These are phyloP conservation scores for Saitoella complicata DNA, from an alignment of 805 yeast genomes.

Conservation along the genomic window DNA sequence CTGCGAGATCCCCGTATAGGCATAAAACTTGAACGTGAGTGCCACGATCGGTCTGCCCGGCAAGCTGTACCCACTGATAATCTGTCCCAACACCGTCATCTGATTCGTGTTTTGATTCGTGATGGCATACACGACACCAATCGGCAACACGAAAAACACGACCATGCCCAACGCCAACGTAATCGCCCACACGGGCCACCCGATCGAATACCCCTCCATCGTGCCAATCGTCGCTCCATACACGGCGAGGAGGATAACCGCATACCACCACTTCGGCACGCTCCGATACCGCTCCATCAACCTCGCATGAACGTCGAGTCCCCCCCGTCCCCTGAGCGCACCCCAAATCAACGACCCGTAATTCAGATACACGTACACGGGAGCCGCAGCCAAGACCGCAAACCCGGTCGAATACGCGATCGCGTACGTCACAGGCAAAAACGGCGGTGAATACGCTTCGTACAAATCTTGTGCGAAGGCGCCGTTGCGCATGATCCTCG, in stretches of 20 bases:
- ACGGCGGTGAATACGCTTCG: conserved; percentile 46
- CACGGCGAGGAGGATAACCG: conserved; percentile 25
- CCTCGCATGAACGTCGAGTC: conserved; percentile 17
- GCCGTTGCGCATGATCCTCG: conserved; percentile 27
- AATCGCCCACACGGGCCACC: conserved; percentile 48
- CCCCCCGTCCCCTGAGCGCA: conserved; percentile 16
- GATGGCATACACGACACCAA: conserved; percentile 44
- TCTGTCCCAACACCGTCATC: conserved; percentile 44
- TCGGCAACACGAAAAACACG: conserved; percentile 40
- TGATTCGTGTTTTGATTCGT: conserved; percentile 41
- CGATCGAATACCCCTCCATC: conserved; percentile 27
- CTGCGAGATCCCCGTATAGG: conserved; percentile 35
- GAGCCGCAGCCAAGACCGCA: conserved; percentile 47
- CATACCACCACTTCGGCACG: conserved; percentile 63
- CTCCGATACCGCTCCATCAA: conserved; percentile 42
- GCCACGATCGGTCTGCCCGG: conserved; percentile 49
- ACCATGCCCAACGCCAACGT: conserved; percentile 42
- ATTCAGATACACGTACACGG: conserved; percentile 41
- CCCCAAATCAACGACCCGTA: conserved; percentile 38
- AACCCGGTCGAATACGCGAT: conserved; percentile 42
- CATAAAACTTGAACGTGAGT: conserved; percentile 45
- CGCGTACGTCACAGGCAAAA: conserved; percentile 44
- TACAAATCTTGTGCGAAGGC: conserved; percentile 24
- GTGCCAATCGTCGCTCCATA: conserved; percentile 30
- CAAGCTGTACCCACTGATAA: conserved; percentile 46